phyloP scores from a whole-genome alignment of 23 red algal genomes.

The Gracilaria domingensis region DNA sequence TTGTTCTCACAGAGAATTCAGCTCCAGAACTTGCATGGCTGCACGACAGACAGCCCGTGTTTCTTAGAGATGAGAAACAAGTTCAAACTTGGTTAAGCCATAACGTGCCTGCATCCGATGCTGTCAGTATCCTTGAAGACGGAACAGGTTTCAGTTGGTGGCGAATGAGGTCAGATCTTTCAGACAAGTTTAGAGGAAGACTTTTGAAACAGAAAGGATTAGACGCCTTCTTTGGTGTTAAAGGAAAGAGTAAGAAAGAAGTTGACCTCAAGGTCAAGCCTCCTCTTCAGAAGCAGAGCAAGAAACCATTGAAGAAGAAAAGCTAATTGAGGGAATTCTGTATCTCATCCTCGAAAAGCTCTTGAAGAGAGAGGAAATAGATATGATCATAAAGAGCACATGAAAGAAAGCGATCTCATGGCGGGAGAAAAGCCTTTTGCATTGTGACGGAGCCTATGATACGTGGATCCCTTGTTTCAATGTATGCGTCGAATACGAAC shows the following conservation, averaged over 20 bases:
- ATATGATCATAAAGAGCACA: background rate
- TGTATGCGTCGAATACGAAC: too few species aligned
- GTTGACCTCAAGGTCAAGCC: background rate
- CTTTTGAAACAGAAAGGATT: slow-evolving; percentile 29
- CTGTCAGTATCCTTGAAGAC: background rate
- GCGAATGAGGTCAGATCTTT: slow-evolving; percentile 22
- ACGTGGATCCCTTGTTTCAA: too few species aligned
- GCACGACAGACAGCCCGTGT: slow-evolving; percentile 23
- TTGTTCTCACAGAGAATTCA: slow-evolving; percentile 7
- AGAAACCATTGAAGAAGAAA: background rate
- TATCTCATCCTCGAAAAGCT: background rate
- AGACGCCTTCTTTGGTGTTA: slow-evolving; percentile 6
- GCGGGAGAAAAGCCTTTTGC: too few species aligned
- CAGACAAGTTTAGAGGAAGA: slow-evolving; percentile 8
- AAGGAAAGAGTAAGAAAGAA: background rate
- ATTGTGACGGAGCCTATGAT: too few species aligned
- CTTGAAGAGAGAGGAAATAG: background rate
- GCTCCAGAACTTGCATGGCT: slow-evolving; percentile 24
- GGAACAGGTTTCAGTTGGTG: slow-evolving; percentile 23
- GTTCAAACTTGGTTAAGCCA: slow-evolving; percentile 1
- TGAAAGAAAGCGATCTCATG: too few species aligned
- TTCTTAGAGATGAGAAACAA: slow-evolving; percentile 20
- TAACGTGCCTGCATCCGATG: background rate
- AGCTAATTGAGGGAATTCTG: background rate
- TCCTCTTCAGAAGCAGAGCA: background rate